Evolutionary conservation across 345 rosid genomes (phyloP), one percentile per base, ranked within the genome.

Genomic region (Euphorbia tirucalli): DNA sequence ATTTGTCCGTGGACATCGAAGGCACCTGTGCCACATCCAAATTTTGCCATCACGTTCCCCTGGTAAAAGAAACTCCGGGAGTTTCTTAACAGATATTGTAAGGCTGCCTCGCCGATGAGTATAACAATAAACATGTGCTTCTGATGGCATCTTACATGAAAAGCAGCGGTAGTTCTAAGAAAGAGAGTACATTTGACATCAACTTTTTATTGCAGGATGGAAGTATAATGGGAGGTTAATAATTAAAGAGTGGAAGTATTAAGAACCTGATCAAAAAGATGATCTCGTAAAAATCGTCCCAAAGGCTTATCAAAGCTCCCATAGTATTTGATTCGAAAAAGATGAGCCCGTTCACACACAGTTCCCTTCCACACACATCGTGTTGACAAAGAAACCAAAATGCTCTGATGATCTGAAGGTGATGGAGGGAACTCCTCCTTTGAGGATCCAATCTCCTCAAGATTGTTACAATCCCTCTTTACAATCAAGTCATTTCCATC

Each of bases 11-110:
- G 95, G 95, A 77, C 98, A 94, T 70, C 85, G 87, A 62, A 94
- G 82, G 88, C 98, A 94, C 80, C 98, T 81, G 75, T 94, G 98
- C 98, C 98, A 94, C 98, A 94, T 94, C 98, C 98, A 94, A 76
- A 94, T 88, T 79, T 87, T 94, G 27, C 97, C 98, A 48, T 88
- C 96, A 80, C 79, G 87, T 71, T 91, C 95, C 70, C 98, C 96
- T 3, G 95, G 88, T 77, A 94, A 80, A 66, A 86, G 73, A 57
- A 82, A 73, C 54, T 91, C 96, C 3, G 83, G 83, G 11, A 90
- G 85, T 80, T 87, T 92, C 89, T 86, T 92, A 73, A 94, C 96
- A 72, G 97, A 94, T 84, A 94, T 94, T 0, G 97, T 92, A 61
- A 94, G 90, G 72, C 89, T 90, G 70, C 98, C 98, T 77, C 90